Base-by-base conservation (phyloP, 257 asterid genomes). In the Euphrasia confusa region DNA sequence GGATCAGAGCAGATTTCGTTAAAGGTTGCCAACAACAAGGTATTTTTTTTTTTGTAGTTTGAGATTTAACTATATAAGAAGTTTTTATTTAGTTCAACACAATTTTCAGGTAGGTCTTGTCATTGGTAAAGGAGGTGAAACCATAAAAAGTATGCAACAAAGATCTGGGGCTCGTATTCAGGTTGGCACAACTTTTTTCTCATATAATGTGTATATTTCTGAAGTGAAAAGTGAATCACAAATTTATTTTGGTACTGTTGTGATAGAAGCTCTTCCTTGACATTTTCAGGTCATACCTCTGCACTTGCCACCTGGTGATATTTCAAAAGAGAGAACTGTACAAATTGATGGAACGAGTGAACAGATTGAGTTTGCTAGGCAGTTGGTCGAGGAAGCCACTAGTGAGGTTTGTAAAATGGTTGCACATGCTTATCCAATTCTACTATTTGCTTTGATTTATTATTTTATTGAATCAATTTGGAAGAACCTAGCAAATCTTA, bases 71-170 rank as follows among this genome's bases (percentile, higher is more conserved):
- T 26, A 15, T 50, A 7, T 17, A 39, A 45, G 17, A 3, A 5
- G 7, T 15, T 37, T 68, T 52, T 15, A 37, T 58, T 26, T 27
- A 68, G 15, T 14, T 7, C 14, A 7, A 54, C 24, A 5, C 11
- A 24, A 53, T 60, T 74, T 68, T 60, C 66, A 89, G 96, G 97
- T 89, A 69, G 97, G 97, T 14, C 95, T 86, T 75, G 95, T 89
- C 32, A 89, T 89, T 63, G 97, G 97, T 45, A 89, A 89, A 80
- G 95, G 97, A 59, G 97, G 97, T 57, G 97, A 89, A 74, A 84
- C 95, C 71, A 86, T 89, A 56, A 86, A 87, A 64, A 84, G 60
- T 64, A 86, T 89, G 95, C 97, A 89, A 81, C 86, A 89, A 17
- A 81, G 60, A 17, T 65, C 94, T 11, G 97, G 97, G 13, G 97